Conservation (phyloP, 768 basidiomycete species). For the Leccinellum luteum region DNA sequence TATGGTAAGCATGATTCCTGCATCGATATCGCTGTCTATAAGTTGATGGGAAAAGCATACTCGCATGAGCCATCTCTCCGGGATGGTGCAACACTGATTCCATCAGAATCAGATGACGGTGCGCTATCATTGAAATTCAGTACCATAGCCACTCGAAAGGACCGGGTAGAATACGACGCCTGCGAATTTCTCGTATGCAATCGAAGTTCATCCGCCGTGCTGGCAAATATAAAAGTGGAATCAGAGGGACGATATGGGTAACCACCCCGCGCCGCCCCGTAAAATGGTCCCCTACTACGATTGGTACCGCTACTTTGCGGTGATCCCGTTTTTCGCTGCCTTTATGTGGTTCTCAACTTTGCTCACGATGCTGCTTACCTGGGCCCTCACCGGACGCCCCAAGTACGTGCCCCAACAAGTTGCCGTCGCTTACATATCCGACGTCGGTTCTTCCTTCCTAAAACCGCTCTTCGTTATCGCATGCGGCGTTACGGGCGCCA, state of each 20-base stretch:
- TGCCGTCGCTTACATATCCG: slow-evolving; percentile 68
- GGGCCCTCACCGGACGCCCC: slow-evolving; percentile 63
- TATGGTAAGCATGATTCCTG: not conserved
- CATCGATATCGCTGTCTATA: not conserved
- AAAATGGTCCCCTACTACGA: slow-evolving; percentile 15
- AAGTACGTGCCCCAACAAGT: slow-evolving; percentile 50
- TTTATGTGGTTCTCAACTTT: slow-evolving; percentile 72
- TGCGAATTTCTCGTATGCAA: not conserved
- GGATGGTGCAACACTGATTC: not conserved
- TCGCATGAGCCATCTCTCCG: not conserved
- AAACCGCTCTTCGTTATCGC: slow-evolving; percentile 76
- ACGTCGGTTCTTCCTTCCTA: slow-evolving; percentile 68
- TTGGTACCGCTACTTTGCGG: slow-evolving; percentile 57
- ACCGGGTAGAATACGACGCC: not conserved
- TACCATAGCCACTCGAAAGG: not conserved
- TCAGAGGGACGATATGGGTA: not conserved
- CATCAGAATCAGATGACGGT: not conserved
- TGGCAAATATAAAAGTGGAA: slow-evolving; percentile 6
- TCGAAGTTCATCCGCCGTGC: not conserved
- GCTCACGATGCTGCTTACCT: slow-evolving; percentile 67
- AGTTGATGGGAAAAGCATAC: not conserved
- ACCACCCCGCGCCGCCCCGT: not conserved
- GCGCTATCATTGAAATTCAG: not conserved
- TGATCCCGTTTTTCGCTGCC: slow-evolving; percentile 61
- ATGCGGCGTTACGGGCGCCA: slow-evolving; percentile 58